These are phyloP conservation scores for Wakefieldia striispora DNA, from an alignment of 768 basidiomycete species.

Conservation along the genomic window DNA sequence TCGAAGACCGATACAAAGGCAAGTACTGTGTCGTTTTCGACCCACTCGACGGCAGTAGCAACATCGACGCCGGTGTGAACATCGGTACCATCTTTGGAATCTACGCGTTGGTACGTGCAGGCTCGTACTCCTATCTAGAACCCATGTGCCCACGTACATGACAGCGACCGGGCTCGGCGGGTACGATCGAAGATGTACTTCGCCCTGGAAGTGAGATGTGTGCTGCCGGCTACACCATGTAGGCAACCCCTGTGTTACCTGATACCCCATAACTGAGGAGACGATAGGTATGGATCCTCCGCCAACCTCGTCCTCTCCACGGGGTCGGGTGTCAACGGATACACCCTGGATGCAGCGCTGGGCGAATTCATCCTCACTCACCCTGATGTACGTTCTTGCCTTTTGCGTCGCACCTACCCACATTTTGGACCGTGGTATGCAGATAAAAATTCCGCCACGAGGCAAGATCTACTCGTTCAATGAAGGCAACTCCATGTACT, in stretches of 20 bases:
- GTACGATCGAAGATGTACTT: constrained; percentile 84
- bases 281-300: constrained; percentile 81
- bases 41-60: constrained; percentile 93
- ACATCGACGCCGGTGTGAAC: constrained; percentile 98
- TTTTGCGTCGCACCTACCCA: constrained; percentile 1
- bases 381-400: constrained; percentile 65
- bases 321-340: constrained; percentile 95
- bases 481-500: constrained; percentile 97
- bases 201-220: constrained; percentile 96
- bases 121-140: neutral
- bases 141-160: neutral
- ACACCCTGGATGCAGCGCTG: constrained; percentile 91
- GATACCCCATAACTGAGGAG: constrained; percentile 9
- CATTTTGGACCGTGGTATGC: constrained; percentile 2
- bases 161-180: constrained; percentile 73
- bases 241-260: constrained; percentile 27
- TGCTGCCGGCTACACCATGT: constrained; percentile 97
- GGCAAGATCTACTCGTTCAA: constrained; percentile 99
- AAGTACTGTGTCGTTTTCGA: constrained; percentile 98
- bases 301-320: constrained; percentile 95
- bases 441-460: constrained; percentile 90
- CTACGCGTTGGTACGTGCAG: constrained; percentile 75
- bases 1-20: constrained; percentile 76
- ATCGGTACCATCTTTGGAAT: constrained; percentile 98
- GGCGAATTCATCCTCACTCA: constrained; percentile 99